These are phyloP conservation scores for Wickerhamiella allomyrinae DNA, from an alignment of 805 yeast species.

Conservation along the genomic window DNA sequence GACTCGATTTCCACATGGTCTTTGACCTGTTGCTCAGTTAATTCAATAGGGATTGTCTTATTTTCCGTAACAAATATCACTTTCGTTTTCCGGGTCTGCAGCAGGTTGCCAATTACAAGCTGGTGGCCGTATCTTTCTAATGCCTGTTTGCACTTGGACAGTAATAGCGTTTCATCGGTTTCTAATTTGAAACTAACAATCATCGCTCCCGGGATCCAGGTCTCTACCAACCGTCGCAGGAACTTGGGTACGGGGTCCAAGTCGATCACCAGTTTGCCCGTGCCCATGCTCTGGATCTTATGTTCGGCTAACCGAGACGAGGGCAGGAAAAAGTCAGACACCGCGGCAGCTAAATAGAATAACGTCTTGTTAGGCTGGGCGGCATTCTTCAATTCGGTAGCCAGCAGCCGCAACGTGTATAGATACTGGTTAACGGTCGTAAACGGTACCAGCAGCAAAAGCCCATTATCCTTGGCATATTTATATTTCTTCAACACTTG, in stretches of 20 bases:
- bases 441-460: slow-evolving; percentile 64
- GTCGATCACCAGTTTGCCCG: slow-evolving; percentile 59
- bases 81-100: slow-evolving; percentile 76
- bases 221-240: slow-evolving; percentile 68
- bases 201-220: slow-evolving; percentile 94
- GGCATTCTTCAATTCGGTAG: slow-evolving; percentile 41
- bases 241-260: slow-evolving; percentile 95
- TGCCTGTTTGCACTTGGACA: slow-evolving; percentile 66
- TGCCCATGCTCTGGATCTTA: slow-evolving; percentile 72
- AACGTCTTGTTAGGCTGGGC: slow-evolving; percentile 39
- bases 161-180: slow-evolving; percentile 59
- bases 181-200: slow-evolving; percentile 88
- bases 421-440: slow-evolving; percentile 91
- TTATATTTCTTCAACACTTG: slow-evolving; percentile 35
- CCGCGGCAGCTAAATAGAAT: slow-evolving; percentile 93
- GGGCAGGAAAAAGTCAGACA: slow-evolving; percentile 90
- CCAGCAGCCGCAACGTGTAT: slow-evolving; percentile 61
- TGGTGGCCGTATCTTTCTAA: slow-evolving; percentile 80
- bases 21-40: slow-evolving; percentile 30
- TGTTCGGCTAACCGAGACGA: slow-evolving; percentile 76
- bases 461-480: slow-evolving; percentile 35
- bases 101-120: slow-evolving; percentile 81
- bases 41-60: slow-evolving; percentile 19
- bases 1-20: slow-evolving; percentile 56
- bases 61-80: slow-evolving; percentile 65